Percentiles rank a stretch among this genome's conserved stretches.
These are phyloP conservation scores for Pseudogymnoascus sp. DNA, from an alignment of 2,329 filamentous ascomycete species.

Conservation along the genomic window DNA sequence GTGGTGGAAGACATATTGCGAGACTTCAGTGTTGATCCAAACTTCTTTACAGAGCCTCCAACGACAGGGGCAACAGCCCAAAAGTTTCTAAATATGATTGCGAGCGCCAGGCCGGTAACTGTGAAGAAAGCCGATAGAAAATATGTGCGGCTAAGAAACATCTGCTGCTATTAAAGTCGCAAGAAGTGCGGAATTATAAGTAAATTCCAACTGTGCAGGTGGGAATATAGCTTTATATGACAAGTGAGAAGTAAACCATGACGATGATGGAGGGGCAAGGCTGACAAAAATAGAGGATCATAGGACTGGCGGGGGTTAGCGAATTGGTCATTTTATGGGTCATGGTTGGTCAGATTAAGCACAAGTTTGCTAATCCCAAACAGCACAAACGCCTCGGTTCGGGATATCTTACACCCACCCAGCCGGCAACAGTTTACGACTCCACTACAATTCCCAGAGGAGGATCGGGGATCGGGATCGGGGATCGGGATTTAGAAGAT, in stretches of 20 bases:
- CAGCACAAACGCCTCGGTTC: background rate
- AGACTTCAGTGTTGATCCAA: conserved; percentile 1
- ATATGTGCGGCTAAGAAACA: background rate
- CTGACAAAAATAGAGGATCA: background rate
- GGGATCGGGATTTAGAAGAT: background rate
- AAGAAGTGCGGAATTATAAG: background rate
- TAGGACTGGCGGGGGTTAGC: background rate
- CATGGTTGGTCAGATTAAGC: background rate
- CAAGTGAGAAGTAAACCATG: background rate
- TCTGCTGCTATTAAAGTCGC: background rate
- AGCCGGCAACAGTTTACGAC: background rate
- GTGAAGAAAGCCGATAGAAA: background rate
- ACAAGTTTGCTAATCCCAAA: background rate
- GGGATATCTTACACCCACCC: background rate
- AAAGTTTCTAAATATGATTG: background rate
- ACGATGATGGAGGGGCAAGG: background rate
- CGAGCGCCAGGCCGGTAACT: background rate
- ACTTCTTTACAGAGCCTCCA: background rate
- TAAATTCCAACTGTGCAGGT: background rate
- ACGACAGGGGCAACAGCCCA: background rate
- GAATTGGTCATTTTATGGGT: conserved; percentile 4
- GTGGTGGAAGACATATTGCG: conserved; percentile 14
- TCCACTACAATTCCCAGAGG: background rate
- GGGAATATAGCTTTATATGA: background rate
- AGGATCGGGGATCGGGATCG: no score